Base-by-base conservation (phyloP, 1,139 yeast species). In the Suhomyces ambrosiae region DNA sequence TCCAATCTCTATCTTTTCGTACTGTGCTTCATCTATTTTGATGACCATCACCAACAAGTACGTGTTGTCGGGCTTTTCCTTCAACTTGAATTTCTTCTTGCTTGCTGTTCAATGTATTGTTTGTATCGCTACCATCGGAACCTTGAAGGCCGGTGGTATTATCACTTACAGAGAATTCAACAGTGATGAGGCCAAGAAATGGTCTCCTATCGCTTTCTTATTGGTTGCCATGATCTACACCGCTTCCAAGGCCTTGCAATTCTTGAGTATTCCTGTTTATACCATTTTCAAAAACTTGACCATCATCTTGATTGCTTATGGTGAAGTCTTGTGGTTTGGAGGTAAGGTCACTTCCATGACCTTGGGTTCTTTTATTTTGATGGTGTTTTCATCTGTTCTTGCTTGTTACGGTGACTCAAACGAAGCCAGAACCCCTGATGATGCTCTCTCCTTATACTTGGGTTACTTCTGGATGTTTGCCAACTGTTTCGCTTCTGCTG, bases 21-120 rank as follows among this genome's bases (percentile, higher is more conserved):
- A 92, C 79, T 92, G 97, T 74, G 75, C 78, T 42, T 86, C 97
- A 19, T 92, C 97, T 16, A 90, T 92, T 54, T 69, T 90, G 64
- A 92, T 92, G 98, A 92, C 98, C n/a, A 87, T 90, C 46, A 90
- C 97, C 45, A 92, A 92, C 76, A 92, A 92, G 69, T 89, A 81
- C 60, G 97, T 92, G 45, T 82, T 92, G 42, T 82, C 90, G 32
- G 92, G 90, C 30, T 75, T 77, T 47, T 66, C 75, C 38, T 92
- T 92, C 75, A 92, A 90, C 74, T 79, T 92, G 77, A 88, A 89
- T 71, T 89, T 89, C 61, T 82, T 92, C 56, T 76, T 92, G 60
- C 74, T 94, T 61, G 86, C 87, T 19, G 79, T 82, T 29, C 95
- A 88, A 70, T 79, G 90, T 25, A 61, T 80, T 40, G 96, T 92